phyloP scores from a whole-genome alignment of 2,329 filamentous ascomycete species.

The Ophiocordyceps robertsii region DNA sequence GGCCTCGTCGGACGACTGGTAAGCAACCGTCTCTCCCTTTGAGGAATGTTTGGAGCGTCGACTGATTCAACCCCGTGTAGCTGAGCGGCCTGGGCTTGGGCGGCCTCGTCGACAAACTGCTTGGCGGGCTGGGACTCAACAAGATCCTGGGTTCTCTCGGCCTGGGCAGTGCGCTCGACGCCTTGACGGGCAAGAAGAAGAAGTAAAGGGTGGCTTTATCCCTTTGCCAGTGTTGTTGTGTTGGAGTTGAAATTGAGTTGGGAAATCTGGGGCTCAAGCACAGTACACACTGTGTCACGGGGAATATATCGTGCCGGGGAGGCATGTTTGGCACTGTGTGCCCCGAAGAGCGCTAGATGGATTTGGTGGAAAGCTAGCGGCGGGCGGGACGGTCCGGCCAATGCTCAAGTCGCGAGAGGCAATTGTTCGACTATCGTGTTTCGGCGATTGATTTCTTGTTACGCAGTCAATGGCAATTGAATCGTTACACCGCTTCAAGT shows the following conservation, averaged over 20 bases:
- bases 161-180: conserved; percentile 32
- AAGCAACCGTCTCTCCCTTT: conserved; percentile 9
- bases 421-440: too few species aligned
- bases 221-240: background rate
- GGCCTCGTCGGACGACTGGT: conserved; percentile 67
- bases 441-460: too few species aligned
- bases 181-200: conserved; percentile 31
- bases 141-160: conserved; percentile 65
- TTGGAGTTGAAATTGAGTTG: background rate
- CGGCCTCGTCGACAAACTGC: conserved; percentile 62
- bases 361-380: too few species aligned
- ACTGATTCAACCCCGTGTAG: conserved; percentile 13
- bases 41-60: too few species aligned
- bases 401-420: too few species aligned
- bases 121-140: conserved; percentile 64
- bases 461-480: too few species aligned
- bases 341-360: too few species aligned
- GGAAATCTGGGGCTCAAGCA: background rate
- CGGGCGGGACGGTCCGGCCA: too few species aligned
- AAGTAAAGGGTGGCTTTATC: conserved; percentile 6
- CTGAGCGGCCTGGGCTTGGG: conserved; percentile 73
- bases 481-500: too few species aligned
- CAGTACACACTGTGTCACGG: background rate
- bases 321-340: too few species aligned
- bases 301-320: too few species aligned